phyloP scores from a whole-genome alignment of 257 asterid species.

The Solanum neorickii region DNA sequence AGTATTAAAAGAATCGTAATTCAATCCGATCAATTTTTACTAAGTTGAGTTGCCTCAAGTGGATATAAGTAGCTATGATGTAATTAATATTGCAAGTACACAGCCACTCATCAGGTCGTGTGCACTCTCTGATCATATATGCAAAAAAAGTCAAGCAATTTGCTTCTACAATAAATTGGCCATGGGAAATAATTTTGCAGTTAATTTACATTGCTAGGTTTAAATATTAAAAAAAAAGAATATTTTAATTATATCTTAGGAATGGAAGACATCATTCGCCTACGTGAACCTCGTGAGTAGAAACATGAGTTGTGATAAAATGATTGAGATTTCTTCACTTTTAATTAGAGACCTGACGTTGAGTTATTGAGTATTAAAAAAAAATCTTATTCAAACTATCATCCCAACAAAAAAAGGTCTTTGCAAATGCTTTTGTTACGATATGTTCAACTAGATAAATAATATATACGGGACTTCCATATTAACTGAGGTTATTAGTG shows the following conservation, averaged over 20 bases:
- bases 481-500: neutral
- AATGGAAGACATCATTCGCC: neutral
- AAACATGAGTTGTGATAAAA: neutral
- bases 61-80: neutral
- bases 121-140: neutral
- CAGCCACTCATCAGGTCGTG: neutral
- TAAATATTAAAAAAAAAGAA: neutral
- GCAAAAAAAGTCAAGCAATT: neutral
- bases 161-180: neutral
- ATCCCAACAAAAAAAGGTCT: neutral
- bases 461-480: neutral
- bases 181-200: neutral
- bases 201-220: neutral
- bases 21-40: neutral
- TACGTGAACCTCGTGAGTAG: neutral
- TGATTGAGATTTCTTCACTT: neutral
- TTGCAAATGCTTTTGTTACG: neutral
- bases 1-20: rapidly evolving
- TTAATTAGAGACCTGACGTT: neutral
- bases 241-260: neutral
- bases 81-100: neutral
- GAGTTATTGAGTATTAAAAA: neutral
- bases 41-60: neutral
- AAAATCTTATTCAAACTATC: neutral
- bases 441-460: neutral